These are phyloP conservation scores for Boletus rubropictus DNA, from an alignment of 768 basidiomycete species.

Conservation along the genomic window DNA sequence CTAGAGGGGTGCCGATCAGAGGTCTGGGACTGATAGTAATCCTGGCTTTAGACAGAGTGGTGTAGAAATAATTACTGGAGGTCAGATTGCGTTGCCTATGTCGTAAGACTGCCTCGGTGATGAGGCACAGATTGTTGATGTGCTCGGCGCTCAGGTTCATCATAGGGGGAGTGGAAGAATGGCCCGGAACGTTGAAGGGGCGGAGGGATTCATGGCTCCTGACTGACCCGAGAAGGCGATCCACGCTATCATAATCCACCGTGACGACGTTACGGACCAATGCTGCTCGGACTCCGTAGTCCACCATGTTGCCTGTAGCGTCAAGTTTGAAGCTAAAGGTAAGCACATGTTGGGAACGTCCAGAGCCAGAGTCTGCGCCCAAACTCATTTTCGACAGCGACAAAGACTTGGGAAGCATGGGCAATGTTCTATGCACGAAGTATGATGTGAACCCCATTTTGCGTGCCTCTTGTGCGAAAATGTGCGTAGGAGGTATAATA, in stretches of 20 bases:
- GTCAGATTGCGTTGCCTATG: slow-evolving; percentile 22
- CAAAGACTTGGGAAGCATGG: slow-evolving; percentile 67
- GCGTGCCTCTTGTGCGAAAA: slow-evolving; percentile 53
- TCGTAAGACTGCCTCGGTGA: slow-evolving; percentile 26
- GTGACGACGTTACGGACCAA: slow-evolving; percentile 62
- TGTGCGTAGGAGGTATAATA: slow-evolving; percentile 65
- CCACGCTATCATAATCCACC: slow-evolving; percentile 64
- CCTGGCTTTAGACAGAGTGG: slow-evolving; percentile 19
- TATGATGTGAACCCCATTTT: slow-evolving; percentile 53
- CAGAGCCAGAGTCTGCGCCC: slow-evolving; percentile 31
- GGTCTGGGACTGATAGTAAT: slow-evolving; percentile 30
- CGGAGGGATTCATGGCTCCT: slow-evolving; percentile 8
- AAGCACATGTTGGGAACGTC: slow-evolving; percentile 51
- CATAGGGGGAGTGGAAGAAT: not conserved
- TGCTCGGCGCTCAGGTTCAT: slow-evolving; percentile 14
- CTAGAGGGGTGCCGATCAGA: slow-evolving; percentile 28
- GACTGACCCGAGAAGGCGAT: slow-evolving; percentile 40
- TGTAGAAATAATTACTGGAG: slow-evolving; percentile 23
- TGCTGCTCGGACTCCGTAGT: slow-evolving; percentile 65
- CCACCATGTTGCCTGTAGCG: slow-evolving; percentile 55
- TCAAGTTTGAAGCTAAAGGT: slow-evolving; percentile 77
- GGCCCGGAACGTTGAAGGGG: slow-evolving; percentile 17
- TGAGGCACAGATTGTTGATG: slow-evolving; percentile 26
- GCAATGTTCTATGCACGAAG: slow-evolving; percentile 53
- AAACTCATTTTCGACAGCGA: slow-evolving; percentile 48